phyloP scores from a whole-genome alignment of 345 rosid species.

The Cardamine occulta region DNA sequence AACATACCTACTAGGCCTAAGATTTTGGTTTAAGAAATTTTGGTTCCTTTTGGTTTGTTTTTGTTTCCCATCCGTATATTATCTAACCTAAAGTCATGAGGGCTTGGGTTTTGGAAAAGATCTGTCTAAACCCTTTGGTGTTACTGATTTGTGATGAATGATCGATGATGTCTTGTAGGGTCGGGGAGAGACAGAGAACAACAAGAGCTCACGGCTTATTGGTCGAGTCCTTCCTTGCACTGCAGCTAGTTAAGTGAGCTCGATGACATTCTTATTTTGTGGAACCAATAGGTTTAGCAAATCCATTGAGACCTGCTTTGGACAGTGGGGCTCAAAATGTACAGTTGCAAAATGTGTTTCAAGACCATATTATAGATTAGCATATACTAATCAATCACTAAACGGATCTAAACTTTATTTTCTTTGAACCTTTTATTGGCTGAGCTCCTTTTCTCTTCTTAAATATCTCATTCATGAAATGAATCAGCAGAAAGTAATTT shows the following conservation, averaged over 20 bases:
- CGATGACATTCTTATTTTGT: constrained; percentile 22
- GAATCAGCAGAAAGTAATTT: not conserved
- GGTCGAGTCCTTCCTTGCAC: constrained; percentile 67
- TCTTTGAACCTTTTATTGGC: not conserved
- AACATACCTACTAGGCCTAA: constrained; percentile 7
- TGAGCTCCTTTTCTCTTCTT: not conserved
- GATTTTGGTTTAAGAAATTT: not conserved
- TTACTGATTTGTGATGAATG: constrained; percentile 1
- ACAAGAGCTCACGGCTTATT: constrained; percentile 49
- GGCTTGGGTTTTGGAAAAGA: too few relatives aligned
- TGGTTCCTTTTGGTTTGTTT: not conserved
- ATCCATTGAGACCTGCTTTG: constrained; percentile 20
- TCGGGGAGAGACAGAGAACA: constrained; percentile 48
- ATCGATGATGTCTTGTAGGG: constrained; percentile 52
- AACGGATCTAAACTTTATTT: not conserved
- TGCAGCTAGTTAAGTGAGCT: constrained; percentile 31
- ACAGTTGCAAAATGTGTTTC: constrained; percentile 33
- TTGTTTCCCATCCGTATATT: not conserved
- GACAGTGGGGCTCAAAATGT: constrained; percentile 22
- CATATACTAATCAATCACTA: constrained; percentile 9
- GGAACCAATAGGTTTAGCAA: constrained; percentile 22
- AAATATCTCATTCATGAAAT: not conserved
- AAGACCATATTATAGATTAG: constrained; percentile 8
- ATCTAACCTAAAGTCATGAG: too few relatives aligned
- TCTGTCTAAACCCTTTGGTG: not conserved